phyloP scores from a whole-genome alignment of 2,329 filamentous ascomycete genomes.

The Pseudopithomyces maydicus region DNA sequence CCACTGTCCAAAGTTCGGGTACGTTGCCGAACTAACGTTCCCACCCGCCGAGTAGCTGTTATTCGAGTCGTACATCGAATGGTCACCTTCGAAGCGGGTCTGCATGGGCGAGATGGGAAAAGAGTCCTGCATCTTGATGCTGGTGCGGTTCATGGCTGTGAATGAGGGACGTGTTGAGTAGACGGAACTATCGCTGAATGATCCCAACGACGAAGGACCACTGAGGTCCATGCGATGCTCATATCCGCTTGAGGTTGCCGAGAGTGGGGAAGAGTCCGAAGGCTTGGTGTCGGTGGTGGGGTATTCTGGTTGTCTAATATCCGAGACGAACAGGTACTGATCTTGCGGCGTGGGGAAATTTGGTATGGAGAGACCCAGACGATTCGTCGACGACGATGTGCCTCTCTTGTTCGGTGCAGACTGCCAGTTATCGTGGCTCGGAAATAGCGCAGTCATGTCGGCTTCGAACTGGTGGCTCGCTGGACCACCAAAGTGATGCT shows the following conservation, averaged over 20 bases:
- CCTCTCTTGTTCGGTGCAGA: not conserved
- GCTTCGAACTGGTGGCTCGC: not conserved
- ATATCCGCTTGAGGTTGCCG: not conserved
- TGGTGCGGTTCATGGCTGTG: slow-evolving; percentile 3
- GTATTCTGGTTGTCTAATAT: not conserved
- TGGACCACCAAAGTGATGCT: not conserved
- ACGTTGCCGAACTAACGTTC: not conserved
- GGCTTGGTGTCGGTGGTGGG: not conserved
- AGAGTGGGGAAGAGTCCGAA: not conserved
- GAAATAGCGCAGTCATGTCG: not conserved
- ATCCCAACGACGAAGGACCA: not conserved
- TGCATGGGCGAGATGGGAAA: slow-evolving; percentile 14
- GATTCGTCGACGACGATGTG: not conserved
- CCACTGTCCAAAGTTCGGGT: not conserved
- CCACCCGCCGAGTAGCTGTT: slow-evolving; percentile 1
- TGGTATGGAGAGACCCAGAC: not conserved
- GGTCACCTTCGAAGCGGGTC: slow-evolving; percentile 12
- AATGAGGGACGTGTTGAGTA: not conserved
- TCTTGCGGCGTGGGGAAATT: not conserved
- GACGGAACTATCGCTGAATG: not conserved
- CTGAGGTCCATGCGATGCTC: not conserved
- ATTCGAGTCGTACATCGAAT: slow-evolving; percentile 2
- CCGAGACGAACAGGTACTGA: not conserved
- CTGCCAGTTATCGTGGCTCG: not conserved
- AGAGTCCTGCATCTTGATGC: not conserved